Conservation (phyloP, 2,329 filamentous ascomycete species). For the Thyridium curvatum region DNA sequence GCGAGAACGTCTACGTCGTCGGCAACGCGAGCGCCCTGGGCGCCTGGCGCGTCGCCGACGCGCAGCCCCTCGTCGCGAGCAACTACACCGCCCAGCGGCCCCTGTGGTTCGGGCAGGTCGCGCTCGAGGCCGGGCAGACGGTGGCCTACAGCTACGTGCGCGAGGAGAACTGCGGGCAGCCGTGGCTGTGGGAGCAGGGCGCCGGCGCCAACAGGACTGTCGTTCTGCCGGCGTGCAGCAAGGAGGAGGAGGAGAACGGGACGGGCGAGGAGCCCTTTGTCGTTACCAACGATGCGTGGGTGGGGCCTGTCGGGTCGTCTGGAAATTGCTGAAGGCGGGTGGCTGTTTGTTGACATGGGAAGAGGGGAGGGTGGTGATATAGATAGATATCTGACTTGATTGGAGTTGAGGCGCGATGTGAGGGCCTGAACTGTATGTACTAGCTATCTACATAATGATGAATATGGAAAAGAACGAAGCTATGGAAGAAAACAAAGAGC, state of each 20-base stretch:
- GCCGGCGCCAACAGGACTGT: slow-evolving; percentile 31
- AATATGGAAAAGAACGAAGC: too few species aligned
- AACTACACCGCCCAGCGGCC: slow-evolving; percentile 35
- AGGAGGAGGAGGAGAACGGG: slow-evolving; percentile 12
- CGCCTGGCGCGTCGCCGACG: slow-evolving; percentile 30
- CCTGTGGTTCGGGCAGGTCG: slow-evolving; percentile 35
- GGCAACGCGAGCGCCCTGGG: slow-evolving; percentile 36
- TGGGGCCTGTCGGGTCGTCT: slow-evolving; percentile 19
- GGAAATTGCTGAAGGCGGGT: slow-evolving; percentile 12
- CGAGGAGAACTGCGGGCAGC: slow-evolving; percentile 33
- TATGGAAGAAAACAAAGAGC: too few species aligned
- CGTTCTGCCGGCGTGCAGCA: slow-evolving; percentile 25
- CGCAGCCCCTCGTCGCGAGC: slow-evolving; percentile 29
- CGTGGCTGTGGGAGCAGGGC: slow-evolving; percentile 36
- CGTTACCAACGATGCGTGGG: slow-evolving; percentile 30
- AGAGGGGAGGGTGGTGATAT: too few species aligned
- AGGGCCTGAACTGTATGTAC: too few species aligned
- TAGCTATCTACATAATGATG: too few species aligned
- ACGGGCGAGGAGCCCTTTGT: slow-evolving; percentile 15
- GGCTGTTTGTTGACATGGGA: too few species aligned
- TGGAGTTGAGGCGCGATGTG: too few species aligned
- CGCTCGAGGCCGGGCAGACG: slow-evolving; percentile 30
- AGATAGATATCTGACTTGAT: too few species aligned
- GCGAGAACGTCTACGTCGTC: slow-evolving; percentile 39
- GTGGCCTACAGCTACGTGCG: slow-evolving; percentile 40